phyloP scores from a whole-genome alignment of 2,329 filamentous ascomycete species.

The Coniella vitis region DNA sequence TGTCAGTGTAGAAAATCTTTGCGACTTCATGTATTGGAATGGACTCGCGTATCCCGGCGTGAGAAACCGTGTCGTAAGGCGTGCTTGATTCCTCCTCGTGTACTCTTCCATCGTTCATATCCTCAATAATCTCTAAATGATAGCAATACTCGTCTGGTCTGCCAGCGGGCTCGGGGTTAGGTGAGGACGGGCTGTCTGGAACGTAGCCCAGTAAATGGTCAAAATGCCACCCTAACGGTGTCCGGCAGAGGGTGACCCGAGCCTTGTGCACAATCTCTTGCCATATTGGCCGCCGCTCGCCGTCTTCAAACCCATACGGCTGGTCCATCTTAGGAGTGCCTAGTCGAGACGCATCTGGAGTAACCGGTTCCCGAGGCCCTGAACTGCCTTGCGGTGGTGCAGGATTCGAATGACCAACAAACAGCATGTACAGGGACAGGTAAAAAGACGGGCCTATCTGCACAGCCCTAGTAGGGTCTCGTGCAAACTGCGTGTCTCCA shows the following conservation, averaged over 20 bases:
- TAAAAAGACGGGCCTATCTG: slow-evolving; percentile 86
- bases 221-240: slow-evolving; percentile 50
- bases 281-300: slow-evolving; percentile 68
- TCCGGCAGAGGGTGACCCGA: slow-evolving; percentile 69
- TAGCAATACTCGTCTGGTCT: slow-evolving; percentile 57
- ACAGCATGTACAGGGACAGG: slow-evolving; percentile 91
- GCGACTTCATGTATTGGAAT: slow-evolving; percentile 58
- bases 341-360: slow-evolving; percentile 13
- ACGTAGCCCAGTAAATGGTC: slow-evolving; percentile 28
- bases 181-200: slow-evolving; percentile 9
- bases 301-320: slow-evolving; percentile 41
- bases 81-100: slow-evolving; percentile 34
- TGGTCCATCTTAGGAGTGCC: slow-evolving; percentile 33
- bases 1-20: slow-evolving; percentile 91
- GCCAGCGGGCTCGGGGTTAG: slow-evolving; percentile 4
- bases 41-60: slow-evolving; percentile 44
- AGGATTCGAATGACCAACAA: slow-evolving; percentile 60
- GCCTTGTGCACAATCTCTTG: slow-evolving; percentile 96
- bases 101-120: slow-evolving; percentile 55
- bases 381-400: background rate
- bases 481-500: slow-evolving; percentile 75
- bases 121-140: slow-evolving; percentile 74
- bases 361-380: background rate
- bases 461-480: slow-evolving; percentile 54
- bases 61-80: slow-evolving; percentile 34